phyloP scores from a whole-genome alignment of 345 rosid species.

The Balakata baccata region DNA sequence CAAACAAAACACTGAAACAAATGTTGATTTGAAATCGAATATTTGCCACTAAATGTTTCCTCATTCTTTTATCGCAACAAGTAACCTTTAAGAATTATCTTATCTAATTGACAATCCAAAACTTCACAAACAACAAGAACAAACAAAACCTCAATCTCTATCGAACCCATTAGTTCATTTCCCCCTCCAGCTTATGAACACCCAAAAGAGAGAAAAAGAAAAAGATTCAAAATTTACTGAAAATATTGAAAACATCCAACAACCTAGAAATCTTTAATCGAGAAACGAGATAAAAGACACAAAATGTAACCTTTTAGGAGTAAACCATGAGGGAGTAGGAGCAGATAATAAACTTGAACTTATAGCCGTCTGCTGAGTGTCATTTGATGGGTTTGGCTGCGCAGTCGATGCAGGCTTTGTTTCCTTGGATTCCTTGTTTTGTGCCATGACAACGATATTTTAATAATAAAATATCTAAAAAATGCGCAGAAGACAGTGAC shows the following conservation, averaged over 20 bases:
- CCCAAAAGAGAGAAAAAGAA: neutral
- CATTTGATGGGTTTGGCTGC: slow-evolving; percentile 22
- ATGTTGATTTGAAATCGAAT: neutral
- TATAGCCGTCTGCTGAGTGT: slow-evolving; percentile 31
- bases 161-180: neutral
- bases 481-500: neutral
- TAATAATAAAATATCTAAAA: neutral
- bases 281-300: neutral
- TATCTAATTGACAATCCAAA: neutral
- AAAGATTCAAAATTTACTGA: neutral
- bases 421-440: slow-evolving; percentile 22
- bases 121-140: neutral
- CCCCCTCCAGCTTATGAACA: neutral
- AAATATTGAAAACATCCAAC: neutral
- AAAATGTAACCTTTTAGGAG: slow-evolving; percentile 56
- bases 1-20: neutral
- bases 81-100: neutral
- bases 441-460: slow-evolving; percentile 10
- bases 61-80: neutral
- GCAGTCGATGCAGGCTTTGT: slow-evolving; percentile 25
- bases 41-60: neutral
- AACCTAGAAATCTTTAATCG: neutral
- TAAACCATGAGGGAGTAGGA: slow-evolving; percentile 68
- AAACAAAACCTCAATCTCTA: neutral
- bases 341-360: slow-evolving; percentile 31